Evolutionary conservation across 352 stramenopile species (phyloP), one percentile per base, ranked within the genome.

Genomic region (Proteromonas lacertae): DNA sequence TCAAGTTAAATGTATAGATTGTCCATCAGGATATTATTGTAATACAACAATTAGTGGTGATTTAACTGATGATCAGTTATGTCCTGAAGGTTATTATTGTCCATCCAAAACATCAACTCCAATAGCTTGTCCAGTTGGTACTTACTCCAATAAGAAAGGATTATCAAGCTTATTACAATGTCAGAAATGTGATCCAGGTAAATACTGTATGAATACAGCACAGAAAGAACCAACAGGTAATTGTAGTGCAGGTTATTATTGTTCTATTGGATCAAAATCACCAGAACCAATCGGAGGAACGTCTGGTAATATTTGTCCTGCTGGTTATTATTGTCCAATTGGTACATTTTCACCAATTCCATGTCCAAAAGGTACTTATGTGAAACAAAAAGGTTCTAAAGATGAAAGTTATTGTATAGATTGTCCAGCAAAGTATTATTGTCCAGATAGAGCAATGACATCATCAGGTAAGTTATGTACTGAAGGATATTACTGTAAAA

Each of bases 211-310:
- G 23, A 69, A 65, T 2, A 51, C 28, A 5, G 52, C 30, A 18
- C 55, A 56, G 17, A 52, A 60, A 6, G 60, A 62, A 10, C 62
- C 56, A 0, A n/a, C n/a, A n/a, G n/a, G n/a, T n/a, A n/a, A n/a
- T n/a, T n/a, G n/a, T n/a, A n/a, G n/a, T n/a, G n/a, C n/a, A 9
- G 75, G 75, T 0, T 84, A 83, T 42, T 90, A 82, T 44, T 90
- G 75, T 36, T 64, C 46, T 0, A 37, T 59, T 1, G 69, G 73
- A 21, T 75, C 66, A 0, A 78, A 57, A 1, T 57, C 62, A 7
- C 66, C 70, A 3, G 78, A 32, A 12, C 47, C 44, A 25, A 32
- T 53, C 29, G 42, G 41, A 22, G 38, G 32, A 13, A 26, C 21
- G 20, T 26, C 25, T 22, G 35, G 35, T 9, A 41, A 49, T 23